Base-by-base conservation (phyloP, 257 asterid species). In the Thymus mandschuricus region DNA sequence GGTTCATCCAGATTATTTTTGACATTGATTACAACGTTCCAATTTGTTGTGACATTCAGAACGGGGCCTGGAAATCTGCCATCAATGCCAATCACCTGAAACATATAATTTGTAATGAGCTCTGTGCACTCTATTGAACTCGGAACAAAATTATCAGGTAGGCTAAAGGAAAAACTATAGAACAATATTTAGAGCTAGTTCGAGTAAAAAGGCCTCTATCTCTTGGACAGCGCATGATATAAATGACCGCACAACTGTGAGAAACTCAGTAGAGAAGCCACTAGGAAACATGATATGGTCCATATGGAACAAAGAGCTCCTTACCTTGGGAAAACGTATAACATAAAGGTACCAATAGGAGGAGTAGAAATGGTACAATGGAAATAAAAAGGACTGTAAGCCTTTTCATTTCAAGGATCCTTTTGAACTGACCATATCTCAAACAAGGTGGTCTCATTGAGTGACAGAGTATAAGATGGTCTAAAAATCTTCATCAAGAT, bases 11-110 rank as follows among this genome's bases (percentile, higher is more conserved):
- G 98, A 73, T 86, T 79, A 74, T 92, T 92, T 81, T 83, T 90
- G 66, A 92, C 89, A 81, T 92, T 92, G 76, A 88, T 84, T 41
- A 90, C 91, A 62, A 90, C 92, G 66, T 92, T 90, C 98, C 98
- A 92, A 76, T 92, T 92, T 33, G 98, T 90, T 59, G 98, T 92
- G 78, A 90, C 93, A 71, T 88, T 92, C 50, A 92, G 85, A 76
- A 88, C 79, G 43, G 98, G 98, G 43, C 98, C 97, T 0, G 97
- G 98, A 83, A 92, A 92, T 74, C 72, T 89, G 68, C 95, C 95
- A 44, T 92, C 84, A 48, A 92, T 83, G 76, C 92, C 98, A 72
- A 92, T 90, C 80, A 90, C 97, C 98, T 92, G 82, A 66, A 78
- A 58, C 43, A 51, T 52, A 75, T 10, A 34, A 58, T 64, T 51